Evolutionary conservation across 129 eudicot genomes (phyloP), one percentile per base, ranked within the genome.

Genomic region (Flaveria ramosissima): DNA sequence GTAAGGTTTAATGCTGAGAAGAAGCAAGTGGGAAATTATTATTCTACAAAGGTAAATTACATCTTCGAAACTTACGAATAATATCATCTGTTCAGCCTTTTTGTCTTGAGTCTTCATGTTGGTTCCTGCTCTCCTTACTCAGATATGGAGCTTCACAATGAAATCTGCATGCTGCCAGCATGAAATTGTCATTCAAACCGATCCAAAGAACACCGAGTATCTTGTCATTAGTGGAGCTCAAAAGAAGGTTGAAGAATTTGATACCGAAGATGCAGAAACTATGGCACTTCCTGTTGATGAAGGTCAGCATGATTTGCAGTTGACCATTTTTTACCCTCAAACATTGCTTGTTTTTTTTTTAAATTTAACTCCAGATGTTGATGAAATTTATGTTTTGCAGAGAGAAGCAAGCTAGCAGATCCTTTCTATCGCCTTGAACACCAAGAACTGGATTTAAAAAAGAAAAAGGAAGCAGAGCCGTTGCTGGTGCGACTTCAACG

Each of bases 71-170:
- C 51, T 27, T n/a, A 3, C 0, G 16, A 39, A 26, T 36, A 66
- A 45, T 77, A n/a, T 67, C 27, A 43, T 21, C 32, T 5, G 6
- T 42, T 79, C 24, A 48, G 3, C 48, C n/a, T n/a, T 68, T 30
- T 75, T 23, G 6, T 52, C 51, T n/a, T 10, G 3, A 45, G 59
- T 43, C 20, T 55, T 81, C 76, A 75, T 52, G 0, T 16, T 62
- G 46, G 53, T 84, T 50, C 16, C 20, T 69, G 56, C 3, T 71
- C 64, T 20, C n/a, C 26, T 59, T 74, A 16, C 67, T 80, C 81
- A 93, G 96, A 93, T 93, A 93, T 93, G 98, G 98, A 90, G 83
- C 91, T 93, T 93, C 62, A 60, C 95, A 17, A 90, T 93, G 98
- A 93, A 93, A 78, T 67, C 96, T 30, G 89, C 98, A 60, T 93